Evolutionary conservation across 768 basidiomycete genomes (phyloP).

Genomic region (Podaxis pistillaris): DNA sequence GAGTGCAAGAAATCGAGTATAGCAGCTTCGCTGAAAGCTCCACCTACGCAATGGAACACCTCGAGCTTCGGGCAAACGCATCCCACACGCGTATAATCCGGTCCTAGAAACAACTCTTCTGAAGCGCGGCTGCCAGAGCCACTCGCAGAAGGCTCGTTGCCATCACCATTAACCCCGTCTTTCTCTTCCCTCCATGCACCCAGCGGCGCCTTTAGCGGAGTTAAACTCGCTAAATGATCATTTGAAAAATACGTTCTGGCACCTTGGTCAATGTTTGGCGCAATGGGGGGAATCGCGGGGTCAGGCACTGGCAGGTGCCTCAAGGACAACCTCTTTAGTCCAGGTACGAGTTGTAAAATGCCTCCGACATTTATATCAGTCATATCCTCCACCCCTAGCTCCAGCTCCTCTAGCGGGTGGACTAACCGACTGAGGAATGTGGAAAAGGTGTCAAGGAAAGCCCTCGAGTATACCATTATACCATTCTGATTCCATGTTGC

Average conservation of each 20-base stretch:
- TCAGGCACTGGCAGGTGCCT: not conserved
- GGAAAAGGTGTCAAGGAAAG: not conserved
- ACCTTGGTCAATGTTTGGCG: accelerated
- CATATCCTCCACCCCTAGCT: not conserved
- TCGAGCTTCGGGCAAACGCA: constrained; percentile 6
- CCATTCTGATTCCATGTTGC: not conserved
- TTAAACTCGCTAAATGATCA: not conserved
- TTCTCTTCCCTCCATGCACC: not conserved
- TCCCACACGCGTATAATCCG: too few species aligned
- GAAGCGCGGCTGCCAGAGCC: not conserved
- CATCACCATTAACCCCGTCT: not conserved
- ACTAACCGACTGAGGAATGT: not conserved
- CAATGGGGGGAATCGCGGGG: too few species aligned
- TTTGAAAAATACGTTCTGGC: not conserved
- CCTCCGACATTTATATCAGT: not conserved
- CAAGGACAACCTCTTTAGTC: not conserved
- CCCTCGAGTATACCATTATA: too few species aligned
- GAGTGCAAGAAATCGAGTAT: not conserved
- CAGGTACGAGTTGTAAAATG: not conserved
- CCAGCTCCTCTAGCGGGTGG: constrained; percentile 1
- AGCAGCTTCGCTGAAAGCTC: not conserved
- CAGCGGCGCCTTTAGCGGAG: not conserved
- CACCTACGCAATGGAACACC: not conserved
- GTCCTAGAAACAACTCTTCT: too few species aligned
- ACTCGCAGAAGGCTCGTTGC: too few species aligned